Base-by-base conservation (phyloP, 345 rosid species). In the Trapa incisa region DNA sequence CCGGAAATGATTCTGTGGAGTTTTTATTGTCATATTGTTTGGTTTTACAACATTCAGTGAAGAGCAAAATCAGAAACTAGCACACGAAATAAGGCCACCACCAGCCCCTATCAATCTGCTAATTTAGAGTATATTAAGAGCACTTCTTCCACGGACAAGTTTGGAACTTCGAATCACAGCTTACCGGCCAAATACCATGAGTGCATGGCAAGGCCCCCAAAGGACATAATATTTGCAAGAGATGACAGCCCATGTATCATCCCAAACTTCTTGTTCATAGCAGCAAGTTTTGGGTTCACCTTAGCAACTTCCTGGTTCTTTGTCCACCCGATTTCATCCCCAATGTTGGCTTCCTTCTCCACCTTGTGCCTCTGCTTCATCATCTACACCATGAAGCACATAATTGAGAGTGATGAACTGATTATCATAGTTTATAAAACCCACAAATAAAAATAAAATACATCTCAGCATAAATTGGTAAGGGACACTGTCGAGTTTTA, bases 281-380 rank as follows among this genome's bases (percentile, higher is more conserved):
- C 89, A 61, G 96, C 96, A 54, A 93, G 94, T 84, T 86, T 84
- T 1, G 97, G 99, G 69, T 82, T 87, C 52, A 52, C 71, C 81
- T 93, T 93, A 2, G 99, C 97, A 45, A 65, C 88, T 68, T 90
- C 94, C 64, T 12, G 52, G 80, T 93, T 93, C 95, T 93, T 93
- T 9, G 97, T 70, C 96, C 89, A 73, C n/a, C 99, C 97, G 42
- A 87, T 57, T 75, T 93, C 97, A 5, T 78, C 80, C 39, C 98
- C 99, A 39, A 90, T 80, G 74, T 85, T 83, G 65, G 76, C 72
- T 43, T 91, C 99, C 54, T 83, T 89, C 80, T 94, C 99, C 45
- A 94, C 85, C 78, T 87, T 94, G 79, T 94, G 99, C 75, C 99
- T 91, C 81, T 94, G 88, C 81, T 83, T 94, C 99, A 94, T 94